A percentile compares a stretch with the other conserved stretches of the same genome.
phyloP scores from a whole-genome alignment of 2,329 filamentous ascomycete genomes.

The Xylaria sp. region DNA sequence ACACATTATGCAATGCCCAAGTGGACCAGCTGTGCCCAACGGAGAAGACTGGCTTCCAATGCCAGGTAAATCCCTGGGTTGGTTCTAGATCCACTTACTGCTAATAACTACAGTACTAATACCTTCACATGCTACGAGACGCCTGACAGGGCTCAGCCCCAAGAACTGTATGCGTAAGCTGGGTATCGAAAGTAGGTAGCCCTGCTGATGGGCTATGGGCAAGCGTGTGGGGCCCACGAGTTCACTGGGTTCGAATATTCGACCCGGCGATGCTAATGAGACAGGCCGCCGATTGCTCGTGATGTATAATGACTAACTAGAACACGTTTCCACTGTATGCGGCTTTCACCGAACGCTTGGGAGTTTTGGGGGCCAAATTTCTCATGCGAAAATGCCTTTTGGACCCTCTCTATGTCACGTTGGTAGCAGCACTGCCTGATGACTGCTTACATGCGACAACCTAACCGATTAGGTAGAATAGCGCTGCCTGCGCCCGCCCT shows the following conservation, averaged over 20 bases:
- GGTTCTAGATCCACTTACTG: no score
- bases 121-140: conserved; percentile 2
- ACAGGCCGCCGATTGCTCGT: conserved; percentile 26
- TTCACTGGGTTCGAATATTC: background rate
- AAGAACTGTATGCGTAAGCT: background rate
- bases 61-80: no score
- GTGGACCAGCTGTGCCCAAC: conserved; percentile 10
- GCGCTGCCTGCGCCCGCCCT: background rate
- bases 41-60: conserved; percentile 1
- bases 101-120: no score
- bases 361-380: background rate
- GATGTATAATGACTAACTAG: conserved; percentile 8
- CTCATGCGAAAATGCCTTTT: conserved; percentile 10
- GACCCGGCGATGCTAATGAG: conserved; percentile 9
- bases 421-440: conserved; percentile 11
- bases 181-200: background rate
- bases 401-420: background rate
- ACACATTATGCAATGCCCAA: conserved; percentile 2
- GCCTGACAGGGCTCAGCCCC: conserved; percentile 23
- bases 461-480: background rate
- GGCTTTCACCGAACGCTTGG: conserved; percentile 9
- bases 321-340: no score
- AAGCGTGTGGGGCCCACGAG: conserved; percentile 11
- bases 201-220: conserved; percentile 6
- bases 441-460: background rate